Evolutionary conservation across 257 asterid species (phyloP), one percentile per base, ranked within the genome.

Genomic region (Solanum tacnaense): DNA sequence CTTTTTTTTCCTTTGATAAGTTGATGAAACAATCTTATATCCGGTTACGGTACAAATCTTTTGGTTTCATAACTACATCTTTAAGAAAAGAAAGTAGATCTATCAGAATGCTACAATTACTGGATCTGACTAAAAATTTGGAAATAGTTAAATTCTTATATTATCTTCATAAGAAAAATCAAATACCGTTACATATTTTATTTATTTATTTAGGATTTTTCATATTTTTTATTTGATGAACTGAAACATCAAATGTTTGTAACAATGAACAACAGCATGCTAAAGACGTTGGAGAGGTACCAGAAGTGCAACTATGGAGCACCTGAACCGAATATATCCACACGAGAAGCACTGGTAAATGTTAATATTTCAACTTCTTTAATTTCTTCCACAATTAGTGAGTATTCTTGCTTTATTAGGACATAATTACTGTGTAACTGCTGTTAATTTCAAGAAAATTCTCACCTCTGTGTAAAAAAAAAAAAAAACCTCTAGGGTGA

Each of bases 261-360:
- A 65, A 89, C 2, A 13, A 78, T 88, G 83, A 86, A 92, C 92
- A 86, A 92, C 93, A 96, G 98, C 95, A 97, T 97, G 99, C 98
- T 95, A 87, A 95, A 94, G 87, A 97, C 99, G 20, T 92, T 97
- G 91, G 99, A 97, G 73, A 96, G 99, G 96, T 97, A 97, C 89
- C 99, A 97, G 83, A 97, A 96, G 89, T 93, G 98, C 95, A 97
- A 95, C 96, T 97, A 97, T 84, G 99, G 98, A 93, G 98, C 98
- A 67, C 99, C 99, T 11, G 99, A 97, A 89, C 89, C 98, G 3
- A 94, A 94, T 90, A 90, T 93, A 62, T 96, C 99, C 88, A 74
- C 98, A 52, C 93, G 99, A 89, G 99, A 96, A 90, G 99, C 99
- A 49, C 92, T 97, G 98, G 99, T 97, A 95, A 65, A 65, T 86